Conservation (phyloP, 2,329 filamentous ascomycete species). For the Hypomyces rosellus region DNA sequence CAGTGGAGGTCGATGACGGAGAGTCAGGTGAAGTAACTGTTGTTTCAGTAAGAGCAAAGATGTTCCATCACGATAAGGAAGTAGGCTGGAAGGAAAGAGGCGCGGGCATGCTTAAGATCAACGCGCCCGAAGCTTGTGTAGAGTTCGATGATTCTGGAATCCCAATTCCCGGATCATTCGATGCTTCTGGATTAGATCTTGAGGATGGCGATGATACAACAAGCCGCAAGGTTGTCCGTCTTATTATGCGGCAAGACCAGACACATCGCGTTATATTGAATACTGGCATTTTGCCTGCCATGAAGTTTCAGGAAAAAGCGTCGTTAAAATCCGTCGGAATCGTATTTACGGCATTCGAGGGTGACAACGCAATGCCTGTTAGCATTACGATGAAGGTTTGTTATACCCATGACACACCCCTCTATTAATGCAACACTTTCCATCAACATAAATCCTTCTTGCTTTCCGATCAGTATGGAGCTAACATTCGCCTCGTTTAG, state of each 20-base stretch:
- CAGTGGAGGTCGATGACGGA: constrained; percentile 72
- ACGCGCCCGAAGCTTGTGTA: constrained; percentile 56
- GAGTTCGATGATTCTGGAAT: constrained; percentile 47
- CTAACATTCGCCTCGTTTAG: constrained; percentile 23
- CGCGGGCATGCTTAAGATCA: constrained; percentile 76
- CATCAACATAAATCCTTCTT: too few species aligned
- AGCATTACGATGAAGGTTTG: constrained; percentile 57
- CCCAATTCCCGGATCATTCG: constrained; percentile 48
- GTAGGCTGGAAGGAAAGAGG: constrained; percentile 87
- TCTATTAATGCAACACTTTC: neutral
- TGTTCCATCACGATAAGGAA: constrained; percentile 70
- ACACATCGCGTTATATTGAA: constrained; percentile 84
- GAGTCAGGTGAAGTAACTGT: constrained; percentile 76
- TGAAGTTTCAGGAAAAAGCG: constrained; percentile 73
- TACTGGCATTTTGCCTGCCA: constrained; percentile 68
- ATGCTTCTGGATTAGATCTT: constrained; percentile 44
- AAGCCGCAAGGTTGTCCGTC: constrained; percentile 52
- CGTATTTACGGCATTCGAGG: constrained; percentile 58
- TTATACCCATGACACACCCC: constrained; percentile 2
- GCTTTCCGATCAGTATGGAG: constrained; percentile 1
- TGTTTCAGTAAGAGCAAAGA: constrained; percentile 71
- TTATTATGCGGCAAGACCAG: constrained; percentile 88
- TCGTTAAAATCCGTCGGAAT: constrained; percentile 65
- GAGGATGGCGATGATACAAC: constrained; percentile 17
- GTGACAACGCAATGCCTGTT: constrained; percentile 45